Conservation (phyloP, 192 early-diverging fungal species). For the Bifiguratus adelaidae region DNA sequence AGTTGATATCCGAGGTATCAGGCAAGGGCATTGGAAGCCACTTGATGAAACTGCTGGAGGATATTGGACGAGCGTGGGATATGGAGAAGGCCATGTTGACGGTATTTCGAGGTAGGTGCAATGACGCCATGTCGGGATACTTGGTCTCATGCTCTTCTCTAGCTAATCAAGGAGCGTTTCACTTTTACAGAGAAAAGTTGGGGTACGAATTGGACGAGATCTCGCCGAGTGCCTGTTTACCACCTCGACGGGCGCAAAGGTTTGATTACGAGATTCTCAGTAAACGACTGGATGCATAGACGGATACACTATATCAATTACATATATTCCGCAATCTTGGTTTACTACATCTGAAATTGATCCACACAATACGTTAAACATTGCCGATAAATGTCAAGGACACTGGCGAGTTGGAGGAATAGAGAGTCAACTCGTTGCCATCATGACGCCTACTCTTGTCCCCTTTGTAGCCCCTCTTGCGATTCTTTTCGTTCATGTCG, state of each 20-base stretch:
- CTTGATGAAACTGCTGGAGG: constrained; percentile 39
- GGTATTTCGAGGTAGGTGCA: constrained; percentile 46
- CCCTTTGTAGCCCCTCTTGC: too few relatives aligned
- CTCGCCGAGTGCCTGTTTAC: constrained; percentile 45
- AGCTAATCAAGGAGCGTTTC: constrained; percentile 47
- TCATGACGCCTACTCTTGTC: too few relatives aligned
- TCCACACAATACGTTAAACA: too few relatives aligned
- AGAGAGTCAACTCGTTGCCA: too few relatives aligned
- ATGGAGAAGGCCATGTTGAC: constrained; percentile 62
- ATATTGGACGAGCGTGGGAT: constrained; percentile 29
- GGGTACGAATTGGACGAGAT: constrained; percentile 52
- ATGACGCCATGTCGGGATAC: not conserved
- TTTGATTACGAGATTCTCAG: constrained; percentile 60
- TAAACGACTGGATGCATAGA: constrained; percentile 22
- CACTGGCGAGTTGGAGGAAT: too few relatives aligned
- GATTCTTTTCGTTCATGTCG: too few relatives aligned
- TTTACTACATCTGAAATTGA: too few relatives aligned
- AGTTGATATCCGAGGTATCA: constrained; percentile 28
- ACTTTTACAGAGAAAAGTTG: constrained; percentile 42
- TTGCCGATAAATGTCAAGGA: too few relatives aligned
- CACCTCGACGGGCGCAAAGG: constrained; percentile 30
- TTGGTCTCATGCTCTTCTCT: not conserved
- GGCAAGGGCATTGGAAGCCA: constrained; percentile 42
- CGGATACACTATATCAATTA: too few relatives aligned
- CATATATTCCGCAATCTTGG: too few relatives aligned